Base-by-base conservation (phyloP, 2,329 filamentous ascomycete species). In the Penicillium sp. region DNA sequence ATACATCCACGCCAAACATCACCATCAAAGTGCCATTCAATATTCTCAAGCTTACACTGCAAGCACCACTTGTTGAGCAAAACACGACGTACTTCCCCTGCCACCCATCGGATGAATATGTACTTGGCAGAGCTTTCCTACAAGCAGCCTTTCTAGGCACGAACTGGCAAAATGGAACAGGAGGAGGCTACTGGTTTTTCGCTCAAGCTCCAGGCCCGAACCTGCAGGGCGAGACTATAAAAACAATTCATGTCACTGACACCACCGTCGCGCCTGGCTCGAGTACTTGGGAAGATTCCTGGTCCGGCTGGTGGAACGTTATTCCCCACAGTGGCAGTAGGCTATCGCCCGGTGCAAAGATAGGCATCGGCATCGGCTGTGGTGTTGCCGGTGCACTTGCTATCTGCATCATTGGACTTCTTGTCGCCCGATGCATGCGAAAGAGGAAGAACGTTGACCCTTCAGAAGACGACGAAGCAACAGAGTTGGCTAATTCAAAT, bases 101-200 rank as follows among this genome's bases (percentile, higher is more conserved):
- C 49, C 54, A 51, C 26, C 44, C 35, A 23, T 48, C 56, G 22
- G 42, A 57, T 23, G 37, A 33, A 31, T 48, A 48, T 12, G 35
- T 42, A 8, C 54, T 66, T 6, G 63, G 63, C 22, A 57, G 64
- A 12, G 61, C 64, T 4, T 66, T 66, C 26, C 55, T 66, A n/a
- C 64, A 67, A 31, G 61, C 64, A n/a, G 60, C 64, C 31, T 65
- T 67, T 18, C n/a, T 65, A 29, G 62, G 57, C 18, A 48, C 54
- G 27, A 64, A 67, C 23, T 53, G 42, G 42, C 14, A 12, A 9
- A 29, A 37, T 12, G 42, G 29, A 47, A 31, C 27, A 62, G 61
- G 58, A 18, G 40, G 15, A 25, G 52, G 56, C 3, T 55, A 54
- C 11, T 61, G 60, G 56, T 66, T 54, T 26, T 43, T 66, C 18